Evolutionary conservation across 1,139 yeast species (phyloP).

Genomic region (Scheffersomyces illinoinensis): DNA sequence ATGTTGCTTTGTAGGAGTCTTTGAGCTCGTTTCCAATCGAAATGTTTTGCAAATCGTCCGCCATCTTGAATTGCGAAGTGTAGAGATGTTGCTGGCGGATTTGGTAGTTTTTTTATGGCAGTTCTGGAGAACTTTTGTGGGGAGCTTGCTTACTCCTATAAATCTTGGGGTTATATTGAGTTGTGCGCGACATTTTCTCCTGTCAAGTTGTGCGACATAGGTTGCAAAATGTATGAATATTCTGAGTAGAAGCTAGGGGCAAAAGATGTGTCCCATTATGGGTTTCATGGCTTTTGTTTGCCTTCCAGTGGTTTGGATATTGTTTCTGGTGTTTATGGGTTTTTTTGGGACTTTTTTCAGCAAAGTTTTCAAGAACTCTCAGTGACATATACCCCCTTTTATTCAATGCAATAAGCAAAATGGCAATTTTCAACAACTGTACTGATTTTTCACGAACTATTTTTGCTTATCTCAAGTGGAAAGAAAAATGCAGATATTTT

Average conservation of each 20-base stretch:
- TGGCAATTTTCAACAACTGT: no score
- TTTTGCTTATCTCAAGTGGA: no score
- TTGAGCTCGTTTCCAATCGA: constrained; percentile 69
- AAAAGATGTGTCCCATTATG: no score
- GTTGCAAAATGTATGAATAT: neutral
- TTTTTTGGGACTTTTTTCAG: no score
- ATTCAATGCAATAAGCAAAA: no score
- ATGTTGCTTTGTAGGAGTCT: constrained; percentile 76
- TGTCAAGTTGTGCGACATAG: neutral
- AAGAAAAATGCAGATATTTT: neutral
- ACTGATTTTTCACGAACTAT: no score
- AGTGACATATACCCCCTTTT: no score
- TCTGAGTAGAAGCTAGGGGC: no score
- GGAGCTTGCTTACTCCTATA: neutral
- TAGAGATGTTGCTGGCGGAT: neutral
- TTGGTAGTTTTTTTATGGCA: neutral
- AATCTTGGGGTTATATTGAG: neutral
- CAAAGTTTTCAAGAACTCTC: no score
- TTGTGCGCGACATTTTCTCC: neutral
- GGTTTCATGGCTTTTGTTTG: no score
- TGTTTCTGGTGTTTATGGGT: no score
- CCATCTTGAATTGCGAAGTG: neutral
- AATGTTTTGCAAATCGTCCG: constrained; percentile 1
- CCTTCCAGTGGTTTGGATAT: no score
- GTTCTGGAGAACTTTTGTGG: neutral